Percentiles rank a stretch among this genome's conserved stretches.
These are phyloP conservation scores for Taphrina deformans DNA, from an alignment of 1,139 yeast genomes.

Conservation along the genomic window DNA sequence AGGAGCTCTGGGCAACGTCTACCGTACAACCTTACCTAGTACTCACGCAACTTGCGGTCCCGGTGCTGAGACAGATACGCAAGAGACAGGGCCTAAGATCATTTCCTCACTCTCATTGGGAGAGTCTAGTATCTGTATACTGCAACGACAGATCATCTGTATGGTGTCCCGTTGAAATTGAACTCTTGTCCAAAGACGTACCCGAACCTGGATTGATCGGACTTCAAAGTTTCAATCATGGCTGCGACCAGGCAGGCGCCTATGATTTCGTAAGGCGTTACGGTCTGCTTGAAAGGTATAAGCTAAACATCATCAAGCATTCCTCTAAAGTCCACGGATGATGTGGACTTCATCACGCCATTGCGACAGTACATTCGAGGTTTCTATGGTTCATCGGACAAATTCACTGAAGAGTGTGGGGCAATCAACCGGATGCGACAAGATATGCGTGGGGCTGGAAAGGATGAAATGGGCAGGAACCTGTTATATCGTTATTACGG, in stretches of 20 bases:
- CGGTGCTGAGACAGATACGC: too few species aligned
- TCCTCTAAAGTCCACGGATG: conserved; percentile 59
- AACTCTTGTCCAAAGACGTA: too few species aligned
- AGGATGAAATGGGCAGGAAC: conserved; percentile 50
- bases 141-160: too few species aligned
- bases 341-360: conserved; percentile 66
- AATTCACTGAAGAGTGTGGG: conserved; percentile 58
- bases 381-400: conserved; percentile 63
- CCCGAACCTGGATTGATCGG: too few species aligned
- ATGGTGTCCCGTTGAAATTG: too few species aligned
- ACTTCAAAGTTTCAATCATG: too few species aligned
- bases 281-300: not conserved
- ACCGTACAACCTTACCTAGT: too few species aligned
- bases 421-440: conserved; percentile 61
- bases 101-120: too few species aligned
- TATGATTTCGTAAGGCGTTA: conserved; percentile 17
- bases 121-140: too few species aligned
- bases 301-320: conserved; percentile 46
- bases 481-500: conserved; percentile 72
- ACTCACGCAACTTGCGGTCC: too few species aligned
- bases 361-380: conserved; percentile 60
- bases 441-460: conserved; percentile 57
- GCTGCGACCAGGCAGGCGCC: conserved; percentile 23
- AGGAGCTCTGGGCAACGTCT: too few species aligned
- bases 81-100: too few species aligned